Evolutionary conservation across 2,329 filamentous ascomycete species (phyloP).

Genomic region (Exophiala bonariae): DNA sequence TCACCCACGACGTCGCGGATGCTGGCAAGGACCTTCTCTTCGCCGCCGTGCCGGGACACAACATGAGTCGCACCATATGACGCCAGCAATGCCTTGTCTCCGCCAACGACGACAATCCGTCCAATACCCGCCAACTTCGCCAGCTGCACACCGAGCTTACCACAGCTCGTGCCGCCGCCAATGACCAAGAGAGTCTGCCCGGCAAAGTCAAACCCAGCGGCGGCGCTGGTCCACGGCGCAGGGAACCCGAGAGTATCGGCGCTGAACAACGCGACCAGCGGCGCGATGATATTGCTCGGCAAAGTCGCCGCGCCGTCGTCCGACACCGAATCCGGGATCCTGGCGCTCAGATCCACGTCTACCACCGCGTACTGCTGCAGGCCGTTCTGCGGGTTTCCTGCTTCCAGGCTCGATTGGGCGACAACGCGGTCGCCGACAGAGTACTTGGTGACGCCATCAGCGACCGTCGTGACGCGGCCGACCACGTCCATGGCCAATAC

Average conservation of each 20-base stretch:
- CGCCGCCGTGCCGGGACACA: constrained; percentile 37
- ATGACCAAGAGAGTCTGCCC: constrained; percentile 27
- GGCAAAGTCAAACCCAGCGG: constrained; percentile 23
- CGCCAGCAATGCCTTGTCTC: constrained; percentile 34
- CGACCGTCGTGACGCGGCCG: constrained; percentile 34
- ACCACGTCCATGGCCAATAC: constrained; percentile 39
- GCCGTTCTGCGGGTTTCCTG: constrained; percentile 23
- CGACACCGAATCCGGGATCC: constrained; percentile 35
- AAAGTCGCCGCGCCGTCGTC: constrained; percentile 40
- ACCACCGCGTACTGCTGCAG: constrained; percentile 42
- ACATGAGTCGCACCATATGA: constrained; percentile 43
- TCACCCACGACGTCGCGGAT: constrained; percentile 40
- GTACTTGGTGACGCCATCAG: constrained; percentile 28
- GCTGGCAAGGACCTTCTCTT: constrained; percentile 32
- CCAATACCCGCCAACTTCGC: constrained; percentile 35
- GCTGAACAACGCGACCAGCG: constrained; percentile 38
- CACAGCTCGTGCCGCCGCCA: constrained; percentile 30
- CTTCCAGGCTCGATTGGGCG: constrained; percentile 24
- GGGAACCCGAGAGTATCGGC: constrained; percentile 32
- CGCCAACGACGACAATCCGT: constrained; percentile 39
- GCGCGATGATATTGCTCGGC: constrained; percentile 38
- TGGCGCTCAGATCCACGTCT: constrained; percentile 31
- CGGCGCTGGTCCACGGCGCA: constrained; percentile 18
- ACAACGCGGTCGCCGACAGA: constrained; percentile 37
- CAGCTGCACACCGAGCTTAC: constrained; percentile 30